Conservation (phyloP, 2,329 filamentous ascomycete species). For the Neonectria sp. region DNA sequence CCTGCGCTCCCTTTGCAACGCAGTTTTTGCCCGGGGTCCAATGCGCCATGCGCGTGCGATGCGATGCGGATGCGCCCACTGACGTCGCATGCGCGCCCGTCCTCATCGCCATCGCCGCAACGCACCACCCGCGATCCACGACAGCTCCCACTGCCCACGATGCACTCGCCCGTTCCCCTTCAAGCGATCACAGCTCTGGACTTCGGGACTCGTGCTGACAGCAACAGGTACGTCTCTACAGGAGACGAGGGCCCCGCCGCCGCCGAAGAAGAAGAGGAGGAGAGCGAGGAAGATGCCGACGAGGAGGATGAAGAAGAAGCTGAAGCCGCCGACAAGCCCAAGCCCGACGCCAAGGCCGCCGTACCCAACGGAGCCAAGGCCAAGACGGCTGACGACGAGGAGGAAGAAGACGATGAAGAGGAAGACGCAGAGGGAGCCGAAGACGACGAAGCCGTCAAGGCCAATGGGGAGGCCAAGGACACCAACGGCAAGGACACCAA, state of each 20-base stretch:
- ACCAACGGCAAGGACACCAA: conserved; percentile 41
- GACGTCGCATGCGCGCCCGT: conserved; percentile 39
- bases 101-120: conserved; percentile 10
- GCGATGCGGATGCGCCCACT: conserved; percentile 13
- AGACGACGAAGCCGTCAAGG: conserved; percentile 45
- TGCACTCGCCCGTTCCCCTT: conserved; percentile 3
- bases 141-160: neutral
- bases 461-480: conserved; percentile 47
- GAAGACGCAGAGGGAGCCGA: conserved; percentile 47
- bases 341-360: conserved; percentile 53
- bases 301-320: conserved; percentile 56
- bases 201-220: conserved; percentile 35
- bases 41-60: conserved; percentile 25
- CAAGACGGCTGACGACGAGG: conserved; percentile 53
- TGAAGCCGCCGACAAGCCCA: conserved; percentile 52
- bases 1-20: conserved; percentile 35
- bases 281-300: conserved; percentile 58
- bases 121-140: conserved; percentile 1
- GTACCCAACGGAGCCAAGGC: conserved; percentile 51
- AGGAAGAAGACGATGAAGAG: conserved; percentile 53
- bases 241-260: conserved; percentile 45
- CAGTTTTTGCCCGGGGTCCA: conserved; percentile 35
- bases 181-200: neutral
- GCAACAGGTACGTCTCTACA: conserved; percentile 53
- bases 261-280: conserved; percentile 55